A percentile compares a stretch with the other conserved stretches of the same genome.
phyloP scores from a whole-genome alignment of 2,329 filamentous ascomycete genomes.

The Cylindrodendrum hubeiense region DNA sequence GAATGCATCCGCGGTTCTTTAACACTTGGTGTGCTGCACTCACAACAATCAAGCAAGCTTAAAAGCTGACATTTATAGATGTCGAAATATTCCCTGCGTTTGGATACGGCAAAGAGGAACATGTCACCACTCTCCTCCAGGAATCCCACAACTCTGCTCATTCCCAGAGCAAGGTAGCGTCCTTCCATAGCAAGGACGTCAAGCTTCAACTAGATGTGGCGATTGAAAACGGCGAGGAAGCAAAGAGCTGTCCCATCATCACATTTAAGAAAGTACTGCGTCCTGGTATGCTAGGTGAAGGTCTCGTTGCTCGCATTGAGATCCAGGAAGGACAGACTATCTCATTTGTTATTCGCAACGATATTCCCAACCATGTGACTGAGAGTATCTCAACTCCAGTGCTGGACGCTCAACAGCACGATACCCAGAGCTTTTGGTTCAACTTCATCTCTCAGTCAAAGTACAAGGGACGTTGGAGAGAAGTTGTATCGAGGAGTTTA shows the following conservation, averaged over 20 bases:
- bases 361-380: conserved; percentile 68
- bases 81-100: conserved; percentile 81
- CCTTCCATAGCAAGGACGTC: conserved; percentile 70
- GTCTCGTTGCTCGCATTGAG: conserved; percentile 70
- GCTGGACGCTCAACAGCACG: conserved; percentile 73
- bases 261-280: conserved; percentile 66
- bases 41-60: neutral
- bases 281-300: conserved; percentile 68
- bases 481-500: conserved; percentile 77
- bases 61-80: conserved; percentile 52
- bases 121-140: conserved; percentile 69
- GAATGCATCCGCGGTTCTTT: conserved; percentile 79
- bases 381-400: conserved; percentile 68
- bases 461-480: conserved; percentile 79
- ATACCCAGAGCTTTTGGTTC: conserved; percentile 79
- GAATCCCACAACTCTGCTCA: conserved; percentile 54
- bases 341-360: conserved; percentile 76
- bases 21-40: conserved; percentile 61
- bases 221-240: conserved; percentile 66
- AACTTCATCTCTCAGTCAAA: conserved; percentile 78
- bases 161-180: conserved; percentile 68
- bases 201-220: conserved; percentile 77
- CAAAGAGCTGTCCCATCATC: conserved; percentile 62
- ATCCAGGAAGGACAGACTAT: conserved; percentile 76
- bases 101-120: conserved; percentile 74